These are phyloP conservation scores for Penicillium rolfsii DNA, from an alignment of 2,329 filamentous ascomycete species.

Conservation along the genomic window DNA sequence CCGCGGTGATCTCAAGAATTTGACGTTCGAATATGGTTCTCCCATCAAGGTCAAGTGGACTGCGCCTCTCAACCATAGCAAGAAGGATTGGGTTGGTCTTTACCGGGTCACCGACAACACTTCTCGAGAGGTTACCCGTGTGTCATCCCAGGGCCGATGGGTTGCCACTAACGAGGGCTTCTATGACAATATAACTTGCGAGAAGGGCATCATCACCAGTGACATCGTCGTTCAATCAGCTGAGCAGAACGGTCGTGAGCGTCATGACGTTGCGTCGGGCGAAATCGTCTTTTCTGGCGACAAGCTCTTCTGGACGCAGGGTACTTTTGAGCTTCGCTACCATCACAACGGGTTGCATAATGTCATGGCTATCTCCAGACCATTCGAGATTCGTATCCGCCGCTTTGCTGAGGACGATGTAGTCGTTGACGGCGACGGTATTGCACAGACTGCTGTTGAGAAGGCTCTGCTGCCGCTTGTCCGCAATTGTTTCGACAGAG, in stretches of 20 bases:
- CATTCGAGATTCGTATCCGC: constrained; percentile 85
- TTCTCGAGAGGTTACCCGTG: constrained; percentile 78
- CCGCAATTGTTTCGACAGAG: constrained; percentile 88
- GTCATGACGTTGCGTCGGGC: constrained; percentile 68
- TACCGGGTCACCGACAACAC: constrained; percentile 96
- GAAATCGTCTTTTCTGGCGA: constrained; percentile 88
- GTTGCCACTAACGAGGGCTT: constrained; percentile 74
- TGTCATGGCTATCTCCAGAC: constrained; percentile 90
- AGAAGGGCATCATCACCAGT: constrained; percentile 73
- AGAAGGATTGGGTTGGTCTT: constrained; percentile 91
- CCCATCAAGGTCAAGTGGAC: constrained; percentile 90
- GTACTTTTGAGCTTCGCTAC: constrained; percentile 95
- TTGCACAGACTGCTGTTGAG: constrained; percentile 73
- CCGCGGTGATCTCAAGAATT: constrained; percentile 67
- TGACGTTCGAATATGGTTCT: constrained; percentile 84
- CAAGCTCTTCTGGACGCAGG: constrained; percentile 96
- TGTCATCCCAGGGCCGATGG: constrained; percentile 89
- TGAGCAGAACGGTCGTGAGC: constrained; percentile 49
- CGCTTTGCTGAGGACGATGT: constrained; percentile 77
- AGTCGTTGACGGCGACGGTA: constrained; percentile 60
- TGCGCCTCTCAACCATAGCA: constrained; percentile 82
- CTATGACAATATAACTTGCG: constrained; percentile 75
- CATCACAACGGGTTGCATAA: constrained; percentile 92
- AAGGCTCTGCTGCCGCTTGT: constrained; percentile 77
- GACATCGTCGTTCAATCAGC: constrained; percentile 61